Conservation (phyloP, 2,329 filamentous ascomycete species). For the Cryphonectria carpinicola region DNA sequence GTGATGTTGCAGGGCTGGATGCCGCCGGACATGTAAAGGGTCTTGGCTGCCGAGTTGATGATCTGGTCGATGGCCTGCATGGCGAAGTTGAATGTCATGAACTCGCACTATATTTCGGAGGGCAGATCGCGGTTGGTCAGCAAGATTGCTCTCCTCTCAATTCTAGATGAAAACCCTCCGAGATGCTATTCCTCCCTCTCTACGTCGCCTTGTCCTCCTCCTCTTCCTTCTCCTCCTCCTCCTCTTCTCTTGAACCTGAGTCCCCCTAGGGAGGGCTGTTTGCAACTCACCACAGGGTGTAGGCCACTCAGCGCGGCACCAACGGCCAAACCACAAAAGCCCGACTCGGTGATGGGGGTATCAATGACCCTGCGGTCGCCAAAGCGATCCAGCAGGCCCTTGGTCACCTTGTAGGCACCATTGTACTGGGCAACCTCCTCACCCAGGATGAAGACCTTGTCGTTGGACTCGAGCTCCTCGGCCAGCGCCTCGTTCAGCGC, state of each 20-base stretch:
- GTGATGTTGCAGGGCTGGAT: conserved; percentile 99
- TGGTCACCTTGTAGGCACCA: conserved; percentile 99
- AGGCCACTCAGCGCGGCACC: conserved; percentile 94
- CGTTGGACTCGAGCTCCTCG: conserved; percentile 92
- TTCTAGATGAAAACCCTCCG: neutral
- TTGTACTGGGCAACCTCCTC: conserved; percentile 99
- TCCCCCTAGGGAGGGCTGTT: neutral
- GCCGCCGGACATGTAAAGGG: conserved; percentile 99
- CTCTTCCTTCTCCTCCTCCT: neutral
- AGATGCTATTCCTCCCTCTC: neutral
- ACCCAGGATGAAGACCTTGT: conserved; percentile 93
- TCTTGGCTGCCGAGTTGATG: conserved; percentile 98
- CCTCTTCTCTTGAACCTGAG: neutral
- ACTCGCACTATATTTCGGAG: conserved; percentile 73
- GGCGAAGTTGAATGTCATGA: conserved; percentile 99
- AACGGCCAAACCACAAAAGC: conserved; percentile 91
- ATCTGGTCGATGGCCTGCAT: conserved; percentile 99
- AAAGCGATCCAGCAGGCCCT: conserved; percentile 95
- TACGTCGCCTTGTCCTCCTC: neutral
- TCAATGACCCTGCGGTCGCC: conserved; percentile 98
- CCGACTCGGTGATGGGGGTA: conserved; percentile 96
- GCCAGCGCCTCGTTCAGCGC: conserved; percentile 97
- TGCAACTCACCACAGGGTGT: conserved; percentile 81
- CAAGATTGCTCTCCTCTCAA: neutral
- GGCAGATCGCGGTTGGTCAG: neutral